Conservation (phyloP, 2,329 filamentous ascomycete genomes). For the Phyllosticta capitalensis region DNA sequence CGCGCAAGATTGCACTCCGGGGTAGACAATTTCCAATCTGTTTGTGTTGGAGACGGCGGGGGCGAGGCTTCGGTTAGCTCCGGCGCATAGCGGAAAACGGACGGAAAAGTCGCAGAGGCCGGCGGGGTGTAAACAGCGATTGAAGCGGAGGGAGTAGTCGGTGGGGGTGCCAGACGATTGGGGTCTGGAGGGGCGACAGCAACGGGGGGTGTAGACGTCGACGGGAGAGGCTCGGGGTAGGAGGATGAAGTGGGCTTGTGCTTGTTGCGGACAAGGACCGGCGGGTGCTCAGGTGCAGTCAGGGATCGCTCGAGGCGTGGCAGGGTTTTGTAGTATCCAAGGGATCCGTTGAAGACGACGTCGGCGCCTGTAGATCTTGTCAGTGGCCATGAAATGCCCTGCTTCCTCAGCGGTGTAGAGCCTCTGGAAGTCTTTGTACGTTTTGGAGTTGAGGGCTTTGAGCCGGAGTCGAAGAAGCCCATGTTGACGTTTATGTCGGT, state of each 20-base stretch:
- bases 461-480: not conserved
- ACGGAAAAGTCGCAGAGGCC: not conserved
- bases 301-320: not conserved
- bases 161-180: not conserved
- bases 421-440: not conserved
- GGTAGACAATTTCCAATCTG: not conserved
- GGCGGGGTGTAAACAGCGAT: not conserved
- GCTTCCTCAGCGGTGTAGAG: not conserved
- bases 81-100: conserved; percentile 2
- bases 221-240: not conserved
- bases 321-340: not conserved
- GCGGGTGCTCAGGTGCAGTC: too few species aligned
- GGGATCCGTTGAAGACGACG: not conserved
- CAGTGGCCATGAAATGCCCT: conserved; percentile 8
- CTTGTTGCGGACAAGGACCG: not conserved
- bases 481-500: not conserved
- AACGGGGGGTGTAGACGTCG: not conserved
- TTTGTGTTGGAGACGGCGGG: not conserved
- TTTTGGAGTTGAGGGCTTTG: not conserved
- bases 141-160: not conserved
- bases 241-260: not conserved
- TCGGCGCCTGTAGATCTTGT: not conserved
- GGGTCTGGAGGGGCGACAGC: too few species aligned
- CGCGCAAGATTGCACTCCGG: conserved; percentile 1
- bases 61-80: not conserved